Evolutionary conservation across 2,329 filamentous ascomycete genomes (phyloP).

Genomic region (Colletotrichum somersetense): DNA sequence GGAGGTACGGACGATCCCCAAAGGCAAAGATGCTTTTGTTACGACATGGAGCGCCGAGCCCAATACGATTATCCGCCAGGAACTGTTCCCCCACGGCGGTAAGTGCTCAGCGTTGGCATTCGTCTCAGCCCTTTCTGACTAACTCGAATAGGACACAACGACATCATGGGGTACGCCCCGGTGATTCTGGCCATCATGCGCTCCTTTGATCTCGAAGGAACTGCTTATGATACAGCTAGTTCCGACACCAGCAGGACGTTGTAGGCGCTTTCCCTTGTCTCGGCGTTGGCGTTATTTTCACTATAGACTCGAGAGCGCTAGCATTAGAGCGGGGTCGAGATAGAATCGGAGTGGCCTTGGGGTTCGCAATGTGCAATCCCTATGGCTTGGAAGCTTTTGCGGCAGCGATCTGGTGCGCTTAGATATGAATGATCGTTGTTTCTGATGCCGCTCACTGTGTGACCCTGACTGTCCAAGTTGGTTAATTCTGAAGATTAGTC

Average conservation of each 20-base stretch:
- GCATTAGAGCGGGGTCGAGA: slow-evolving; percentile 1
- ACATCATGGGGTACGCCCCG: slow-evolving; percentile 74
- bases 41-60: slow-evolving; percentile 59
- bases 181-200: slow-evolving; percentile 75
- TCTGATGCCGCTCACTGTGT: neutral
- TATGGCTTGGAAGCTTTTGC: neutral
- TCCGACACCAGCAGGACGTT: slow-evolving; percentile 25
- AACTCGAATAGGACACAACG: slow-evolving; percentile 72
- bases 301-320: slow-evolving; percentile 3
- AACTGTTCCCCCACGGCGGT: slow-evolving; percentile 69
- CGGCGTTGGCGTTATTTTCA: neutral
- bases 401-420: too few species aligned
- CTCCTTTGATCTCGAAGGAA: slow-evolving; percentile 65
- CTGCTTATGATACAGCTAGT: slow-evolving; percentile 37
- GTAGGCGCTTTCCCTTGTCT: neutral
- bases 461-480: neutral
- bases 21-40: slow-evolving; percentile 62
- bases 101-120: slow-evolving; percentile 45
- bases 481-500: neutral
- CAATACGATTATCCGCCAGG: slow-evolving; percentile 64
- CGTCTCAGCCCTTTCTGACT: slow-evolving; percentile 34
- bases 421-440: neutral
- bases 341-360: neutral
- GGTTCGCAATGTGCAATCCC: neutral
- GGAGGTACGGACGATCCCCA: slow-evolving; percentile 57